These are phyloP conservation scores for Corrigiola litoralis DNA, from an alignment of 179 eudicot species.

Conservation along the genomic window DNA sequence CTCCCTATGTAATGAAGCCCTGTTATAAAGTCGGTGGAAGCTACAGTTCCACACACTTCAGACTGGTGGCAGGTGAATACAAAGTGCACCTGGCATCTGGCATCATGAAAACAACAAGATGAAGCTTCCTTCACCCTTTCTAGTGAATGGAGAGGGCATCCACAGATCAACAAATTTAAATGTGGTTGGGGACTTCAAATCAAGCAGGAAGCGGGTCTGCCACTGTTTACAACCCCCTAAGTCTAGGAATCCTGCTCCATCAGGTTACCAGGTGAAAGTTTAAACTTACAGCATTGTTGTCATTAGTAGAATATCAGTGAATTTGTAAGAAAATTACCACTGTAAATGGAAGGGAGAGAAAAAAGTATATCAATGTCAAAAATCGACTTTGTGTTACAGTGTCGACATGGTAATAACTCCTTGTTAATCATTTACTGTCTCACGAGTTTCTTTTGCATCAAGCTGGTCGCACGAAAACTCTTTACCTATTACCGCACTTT, in stretches of 20 bases:
- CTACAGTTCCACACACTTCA: too few species aligned
- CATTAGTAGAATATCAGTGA: background rate
- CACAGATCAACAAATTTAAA: background rate
- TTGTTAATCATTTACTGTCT: background rate
- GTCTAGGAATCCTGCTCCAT: background rate
- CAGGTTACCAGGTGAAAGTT: background rate
- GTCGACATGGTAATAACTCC: background rate
- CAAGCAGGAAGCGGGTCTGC: background rate
- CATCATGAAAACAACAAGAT: too few species aligned
- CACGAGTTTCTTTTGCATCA: too few species aligned
- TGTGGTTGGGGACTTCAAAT: background rate
- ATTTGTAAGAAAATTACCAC: background rate
- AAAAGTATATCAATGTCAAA: background rate
- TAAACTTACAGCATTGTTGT: background rate
- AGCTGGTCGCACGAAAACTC: too few species aligned
- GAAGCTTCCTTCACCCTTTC: conserved; percentile 1
- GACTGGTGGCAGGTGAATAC: too few species aligned
- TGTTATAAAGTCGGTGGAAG: background rate
- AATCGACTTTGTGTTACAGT: background rate
- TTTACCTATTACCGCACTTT: too few species aligned
- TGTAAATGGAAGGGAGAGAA: background rate
- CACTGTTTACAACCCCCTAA: background rate
- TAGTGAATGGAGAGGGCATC: background rate
- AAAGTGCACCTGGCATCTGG: too few species aligned
- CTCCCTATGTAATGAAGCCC: background rate